Evolutionary conservation across 345 rosid species (phyloP), one percentile per base, ranked within the genome.

Genomic region (thale cress (Arabidopsis thaliana)): DNA sequence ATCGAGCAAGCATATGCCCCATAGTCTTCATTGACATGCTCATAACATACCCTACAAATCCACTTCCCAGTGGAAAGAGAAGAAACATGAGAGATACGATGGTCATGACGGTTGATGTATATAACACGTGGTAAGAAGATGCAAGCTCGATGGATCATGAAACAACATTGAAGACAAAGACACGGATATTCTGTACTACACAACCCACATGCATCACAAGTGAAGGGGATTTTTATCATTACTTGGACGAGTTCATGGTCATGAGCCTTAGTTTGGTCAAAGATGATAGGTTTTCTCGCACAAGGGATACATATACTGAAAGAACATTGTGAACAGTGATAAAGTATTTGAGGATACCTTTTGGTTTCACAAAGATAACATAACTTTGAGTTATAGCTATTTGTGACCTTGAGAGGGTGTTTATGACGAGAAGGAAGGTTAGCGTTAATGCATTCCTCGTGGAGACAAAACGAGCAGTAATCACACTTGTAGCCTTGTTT

Each of bases 401-500:
- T 16, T 13, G 2, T 23, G 67, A 59, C 30, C 49, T n/a, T 11
- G 48, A 71, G 67, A 37, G 67, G 32, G 28, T 59, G 67, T 49
- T 37, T 48, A 49, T 71, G 77, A 42, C 52, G 70, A 63, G 69
- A 73, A 40, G 56, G 63, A 44, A 62, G 32, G 16, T 32, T 32
- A 4, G 6, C 0, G 11, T 30, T 33, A n/a, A 32, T 3, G 51
- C 77, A 72, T 50, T 52, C 77, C 36, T 32, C 34, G 44, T 72
- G 69, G 44, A 62, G 1, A 59, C 7, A 59, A 24, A 36, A 59
- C 8, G 0, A 1, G 58, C 59, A 59, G 2, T 3, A 0, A 20
- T 22, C 32, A 28, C 32, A 45, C 57, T 22, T 6, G 75, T 59
- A 71, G 23, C 36, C 23, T 42, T 41, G 23, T 50, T 36, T 71